Percentiles rank a stretch among this genome's conserved stretches.
These are phyloP conservation scores for Diaporthe sp. DNA, from an alignment of 2,329 filamentous ascomycete genomes.

Conservation along the genomic window DNA sequence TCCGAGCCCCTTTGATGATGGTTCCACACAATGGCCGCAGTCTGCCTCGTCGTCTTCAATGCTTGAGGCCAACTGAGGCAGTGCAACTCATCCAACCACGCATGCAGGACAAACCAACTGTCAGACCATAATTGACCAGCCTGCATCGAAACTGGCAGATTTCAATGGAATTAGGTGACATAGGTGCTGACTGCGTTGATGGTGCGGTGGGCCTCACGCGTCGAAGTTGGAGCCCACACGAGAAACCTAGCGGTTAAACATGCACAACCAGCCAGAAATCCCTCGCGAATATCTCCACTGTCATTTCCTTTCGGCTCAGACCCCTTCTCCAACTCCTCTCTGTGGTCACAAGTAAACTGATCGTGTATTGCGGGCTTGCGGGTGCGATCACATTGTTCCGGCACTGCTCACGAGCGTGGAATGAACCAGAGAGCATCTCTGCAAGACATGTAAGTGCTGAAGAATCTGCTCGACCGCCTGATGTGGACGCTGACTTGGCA, in stretches of 20 bases:
- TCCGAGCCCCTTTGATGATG: not conserved
- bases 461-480: not conserved
- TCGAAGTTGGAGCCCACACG: constrained; percentile 4
- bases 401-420: not conserved
- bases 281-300: constrained; percentile 6
- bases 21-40: not conserved
- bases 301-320: constrained; percentile 9
- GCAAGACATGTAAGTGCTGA: not conserved
- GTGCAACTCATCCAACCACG: constrained; percentile 21
- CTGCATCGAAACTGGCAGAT: constrained; percentile 9
- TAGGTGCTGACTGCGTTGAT: not conserved
- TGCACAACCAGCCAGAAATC: constrained; percentile 6
- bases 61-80: constrained; percentile 26
- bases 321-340: not conserved
- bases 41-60: constrained; percentile 19
- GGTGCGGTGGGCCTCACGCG: constrained; percentile 2
- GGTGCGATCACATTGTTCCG: not conserved
- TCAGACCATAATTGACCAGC: not conserved
- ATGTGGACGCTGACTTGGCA: not conserved
- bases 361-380: not conserved
- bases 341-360: not conserved
- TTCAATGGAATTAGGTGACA: not conserved
- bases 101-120: not conserved
- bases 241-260: constrained; percentile 8
- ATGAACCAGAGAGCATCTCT: not conserved